These are phyloP conservation scores for Calonectria pseudoreteaudii DNA, from an alignment of 2,329 filamentous ascomycete genomes.

Conservation along the genomic window DNA sequence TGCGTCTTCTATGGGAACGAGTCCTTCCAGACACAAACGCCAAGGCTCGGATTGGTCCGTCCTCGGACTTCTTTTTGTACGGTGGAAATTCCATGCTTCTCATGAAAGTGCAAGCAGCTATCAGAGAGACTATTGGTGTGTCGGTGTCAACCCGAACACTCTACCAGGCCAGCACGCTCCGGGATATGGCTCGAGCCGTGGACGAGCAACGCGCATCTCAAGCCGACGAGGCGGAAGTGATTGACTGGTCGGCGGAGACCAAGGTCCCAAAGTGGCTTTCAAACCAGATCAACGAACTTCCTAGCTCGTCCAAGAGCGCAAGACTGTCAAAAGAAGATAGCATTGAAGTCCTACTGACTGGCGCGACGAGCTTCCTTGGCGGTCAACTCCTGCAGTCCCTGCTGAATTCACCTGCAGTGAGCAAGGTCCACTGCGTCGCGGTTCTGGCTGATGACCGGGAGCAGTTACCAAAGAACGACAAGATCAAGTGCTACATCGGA, in stretches of 20 bases:
- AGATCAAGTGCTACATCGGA: slow-evolving; percentile 17
- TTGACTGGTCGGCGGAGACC: slow-evolving; percentile 57
- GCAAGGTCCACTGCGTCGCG: slow-evolving; percentile 28
- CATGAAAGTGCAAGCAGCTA: slow-evolving; percentile 37
- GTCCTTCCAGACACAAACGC: slow-evolving; percentile 24
- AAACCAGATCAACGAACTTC: not conserved
- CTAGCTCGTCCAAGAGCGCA: not conserved
- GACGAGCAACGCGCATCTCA: slow-evolving; percentile 13
- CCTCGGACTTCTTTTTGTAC: slow-evolving; percentile 50
- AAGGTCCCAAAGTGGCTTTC: slow-evolving; percentile 2
- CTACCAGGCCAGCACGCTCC: slow-evolving; percentile 49
- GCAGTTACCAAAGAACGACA: not conserved
- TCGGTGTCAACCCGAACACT: slow-evolving; percentile 45
- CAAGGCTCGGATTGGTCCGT: slow-evolving; percentile 7
- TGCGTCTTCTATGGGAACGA: slow-evolving; percentile 29
- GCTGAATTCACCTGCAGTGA: slow-evolving; percentile 3
- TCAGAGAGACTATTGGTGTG: slow-evolving; percentile 44
- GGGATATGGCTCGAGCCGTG: slow-evolving; percentile 48
- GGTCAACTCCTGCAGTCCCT: slow-evolving; percentile 27
- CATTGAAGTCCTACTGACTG: slow-evolving; percentile 27
- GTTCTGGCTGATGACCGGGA: slow-evolving; percentile 20
- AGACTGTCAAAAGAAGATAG: not conserved
- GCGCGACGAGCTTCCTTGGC: slow-evolving; percentile 31
- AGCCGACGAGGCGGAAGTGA: slow-evolving; percentile 22
- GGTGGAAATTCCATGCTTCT: slow-evolving; percentile 53